Evolutionary conservation across 2,329 filamentous ascomycete species (phyloP), one percentile per base, ranked within the genome.

Genomic region (Trichoderma breve): DNA sequence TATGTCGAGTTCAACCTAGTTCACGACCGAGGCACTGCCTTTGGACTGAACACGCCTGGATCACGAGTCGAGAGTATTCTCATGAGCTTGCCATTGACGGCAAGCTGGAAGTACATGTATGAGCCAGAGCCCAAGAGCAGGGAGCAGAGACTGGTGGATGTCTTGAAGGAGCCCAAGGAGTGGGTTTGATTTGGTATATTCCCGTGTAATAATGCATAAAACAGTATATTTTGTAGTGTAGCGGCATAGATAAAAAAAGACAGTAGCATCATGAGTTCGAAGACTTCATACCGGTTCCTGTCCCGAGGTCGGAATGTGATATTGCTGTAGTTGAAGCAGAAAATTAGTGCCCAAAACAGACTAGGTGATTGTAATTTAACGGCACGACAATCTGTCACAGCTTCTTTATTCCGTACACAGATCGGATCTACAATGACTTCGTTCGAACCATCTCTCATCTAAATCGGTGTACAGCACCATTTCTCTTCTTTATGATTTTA

Each of bases 1-100:
- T 99, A 99, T 80, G 96, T 99, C 74, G 96, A 99, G 83, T 99
- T 99, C 83, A 99, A 99, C 83, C 87, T 99, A 47, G 94, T 99
- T 71, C 95, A 99, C 83, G 96, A 99, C 83, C 90, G 96, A 30
- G 96, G 96, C 3, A 99, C 96, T 2, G 91, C 93, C 8, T 99
- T 99, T 81, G 96, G 96, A 1, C 84, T 99, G 74, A 96, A 96
- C 79, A 97, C 95, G 0, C 96, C 96, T 0, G 94, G 94, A 55
- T 92, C 95, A 6, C 88, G 96, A 73, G 91, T 99, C 3, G 96
- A 99, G 86, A 98, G 95, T 81, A 99, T 99, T 72, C 84, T 99
- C 75, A 98, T 99, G 94, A 98, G 94, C 82, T 84, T 99, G 80
- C 96, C 96, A 6, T 85, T 97, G 75, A 98, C 95, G 15, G 96